Percentiles rank a stretch among this genome's conserved stretches.
phyloP scores from a whole-genome alignment of 1,284 basidiomycete genomes.

The Ustilago bromivora region DNA sequence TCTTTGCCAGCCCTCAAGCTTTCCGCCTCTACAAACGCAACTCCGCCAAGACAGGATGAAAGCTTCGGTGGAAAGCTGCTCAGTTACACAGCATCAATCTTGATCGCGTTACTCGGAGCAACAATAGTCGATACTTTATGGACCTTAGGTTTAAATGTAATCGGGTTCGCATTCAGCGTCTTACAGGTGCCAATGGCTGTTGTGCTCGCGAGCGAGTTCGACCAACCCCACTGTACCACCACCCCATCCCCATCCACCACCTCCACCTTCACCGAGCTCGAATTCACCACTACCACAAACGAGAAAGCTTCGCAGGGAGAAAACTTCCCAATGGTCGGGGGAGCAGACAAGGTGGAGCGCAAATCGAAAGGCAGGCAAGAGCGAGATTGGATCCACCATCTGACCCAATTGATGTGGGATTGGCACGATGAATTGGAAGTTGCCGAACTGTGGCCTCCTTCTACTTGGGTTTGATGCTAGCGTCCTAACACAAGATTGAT shows the following conservation, averaged over 20 bases:
- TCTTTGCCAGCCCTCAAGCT: background rate
- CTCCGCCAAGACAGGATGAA: background rate
- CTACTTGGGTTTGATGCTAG: background rate
- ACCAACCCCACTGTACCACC: background rate
- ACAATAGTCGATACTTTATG: slow-evolving; percentile 1
- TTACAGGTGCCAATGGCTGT: slow-evolving; percentile 20
- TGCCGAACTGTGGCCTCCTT: slow-evolving; percentile 24
- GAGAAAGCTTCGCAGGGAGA: too few relatives aligned
- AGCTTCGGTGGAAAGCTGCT: too few relatives aligned
- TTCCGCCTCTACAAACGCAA: background rate
- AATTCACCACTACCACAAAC: background rate
- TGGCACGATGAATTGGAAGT: slow-evolving; percentile 37
- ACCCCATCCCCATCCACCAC: background rate
- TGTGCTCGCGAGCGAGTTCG: background rate
- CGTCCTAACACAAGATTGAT: background rate
- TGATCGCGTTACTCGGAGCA: background rate
- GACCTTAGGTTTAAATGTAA: slow-evolving; percentile 7
- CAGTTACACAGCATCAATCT: too few relatives aligned
- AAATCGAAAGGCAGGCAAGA: background rate
- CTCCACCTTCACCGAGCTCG: background rate
- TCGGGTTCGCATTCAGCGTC: slow-evolving; percentile 9
- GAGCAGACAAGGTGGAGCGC: background rate
- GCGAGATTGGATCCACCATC: background rate
- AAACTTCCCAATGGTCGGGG: too few relatives aligned
- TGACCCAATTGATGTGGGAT: slow-evolving; percentile 35